phyloP scores from a whole-genome alignment of 495 filamentous ascomycete species.

The Lophiotrema nucula region DNA sequence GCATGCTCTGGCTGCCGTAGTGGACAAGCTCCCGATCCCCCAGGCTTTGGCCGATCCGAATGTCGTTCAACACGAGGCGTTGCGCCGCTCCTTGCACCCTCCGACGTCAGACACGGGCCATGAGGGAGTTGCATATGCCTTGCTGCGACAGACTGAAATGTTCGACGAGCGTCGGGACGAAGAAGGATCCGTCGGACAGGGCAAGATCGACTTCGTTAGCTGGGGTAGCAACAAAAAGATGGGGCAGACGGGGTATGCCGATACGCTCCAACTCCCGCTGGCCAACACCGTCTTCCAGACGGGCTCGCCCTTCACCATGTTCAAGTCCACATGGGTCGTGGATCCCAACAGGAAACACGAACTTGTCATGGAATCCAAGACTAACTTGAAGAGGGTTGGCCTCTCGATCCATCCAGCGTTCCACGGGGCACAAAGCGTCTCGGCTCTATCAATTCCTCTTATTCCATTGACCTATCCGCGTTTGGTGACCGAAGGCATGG shows the following conservation, averaged over 20 bases:
- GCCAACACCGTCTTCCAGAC: constrained; percentile 77
- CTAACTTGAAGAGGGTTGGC: constrained; percentile 13
- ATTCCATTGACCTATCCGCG: constrained; percentile 64
- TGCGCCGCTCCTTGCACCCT: not conserved
- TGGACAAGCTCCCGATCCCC: constrained; percentile 31
- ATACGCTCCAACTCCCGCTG: constrained; percentile 48
- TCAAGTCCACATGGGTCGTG: constrained; percentile 54
- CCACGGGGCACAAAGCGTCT: constrained; percentile 12
- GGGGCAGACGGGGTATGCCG: not conserved
- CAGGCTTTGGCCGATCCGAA: not conserved
- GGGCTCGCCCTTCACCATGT: constrained; percentile 62
- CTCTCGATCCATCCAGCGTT: not conserved
- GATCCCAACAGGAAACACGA: not conserved
- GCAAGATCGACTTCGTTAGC: constrained; percentile 1
- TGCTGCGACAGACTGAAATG: not conserved
- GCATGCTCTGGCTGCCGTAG: constrained; percentile 28
- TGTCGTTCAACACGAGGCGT: not conserved
- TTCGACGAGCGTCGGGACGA: not conserved
- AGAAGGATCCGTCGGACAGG: not conserved
- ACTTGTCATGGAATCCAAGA: not conserved
- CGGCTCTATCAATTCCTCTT: constrained; percentile 40
- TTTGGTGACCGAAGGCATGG: constrained; percentile 65
- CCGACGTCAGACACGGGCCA: constrained; percentile 19
- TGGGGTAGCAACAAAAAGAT: not conserved
- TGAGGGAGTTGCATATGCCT: constrained; percentile 29